Percentiles rank a stretch among this genome's conserved stretches.
phyloP scores from a whole-genome alignment of 805 yeast species.

The Yarrowia sp. region DNA sequence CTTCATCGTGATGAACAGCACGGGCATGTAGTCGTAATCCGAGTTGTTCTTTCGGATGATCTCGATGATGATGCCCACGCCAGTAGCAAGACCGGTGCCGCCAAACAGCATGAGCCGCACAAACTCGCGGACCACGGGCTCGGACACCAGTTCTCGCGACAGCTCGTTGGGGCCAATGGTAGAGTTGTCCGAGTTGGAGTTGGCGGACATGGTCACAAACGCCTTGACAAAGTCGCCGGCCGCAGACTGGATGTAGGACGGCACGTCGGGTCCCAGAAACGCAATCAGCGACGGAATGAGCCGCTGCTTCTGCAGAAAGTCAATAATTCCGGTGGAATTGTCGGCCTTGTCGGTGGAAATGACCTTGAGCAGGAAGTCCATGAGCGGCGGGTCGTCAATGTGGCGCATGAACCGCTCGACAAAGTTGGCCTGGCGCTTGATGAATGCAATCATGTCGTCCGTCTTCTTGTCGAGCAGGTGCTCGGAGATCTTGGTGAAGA shows the following conservation, averaged over 20 bases:
- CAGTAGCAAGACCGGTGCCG: slow-evolving; percentile 89
- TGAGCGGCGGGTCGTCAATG: slow-evolving; percentile 89
- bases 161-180: slow-evolving; percentile 96
- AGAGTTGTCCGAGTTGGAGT: slow-evolving; percentile 85
- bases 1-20: slow-evolving; percentile 78
- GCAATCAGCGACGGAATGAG: slow-evolving; percentile 76
- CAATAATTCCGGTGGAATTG: slow-evolving; percentile 84
- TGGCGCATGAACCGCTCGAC: slow-evolving; percentile 84
- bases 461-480: slow-evolving; percentile 87
- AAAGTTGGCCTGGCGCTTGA: slow-evolving; percentile 69
- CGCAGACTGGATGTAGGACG: slow-evolving; percentile 83
- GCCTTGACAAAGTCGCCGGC: slow-evolving; percentile 96
- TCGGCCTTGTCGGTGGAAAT: slow-evolving; percentile 94
- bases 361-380: slow-evolving; percentile 89
- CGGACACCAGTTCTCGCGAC: slow-evolving; percentile 87
- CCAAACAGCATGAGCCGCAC: slow-evolving; percentile 75
- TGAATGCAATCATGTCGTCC: slow-evolving; percentile 75
- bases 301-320: slow-evolving; percentile 71
- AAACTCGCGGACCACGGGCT: slow-evolving; percentile 67
- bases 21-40: slow-evolving; percentile 91
- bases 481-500: slow-evolving; percentile 90
- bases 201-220: slow-evolving; percentile 90
- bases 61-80: slow-evolving; percentile 94
- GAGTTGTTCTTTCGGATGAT: slow-evolving; percentile 94
- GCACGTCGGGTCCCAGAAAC: slow-evolving; percentile 69